phyloP scores from a whole-genome alignment of 2,329 filamentous ascomycete genomes.

The Sporothrix schenckii region DNA sequence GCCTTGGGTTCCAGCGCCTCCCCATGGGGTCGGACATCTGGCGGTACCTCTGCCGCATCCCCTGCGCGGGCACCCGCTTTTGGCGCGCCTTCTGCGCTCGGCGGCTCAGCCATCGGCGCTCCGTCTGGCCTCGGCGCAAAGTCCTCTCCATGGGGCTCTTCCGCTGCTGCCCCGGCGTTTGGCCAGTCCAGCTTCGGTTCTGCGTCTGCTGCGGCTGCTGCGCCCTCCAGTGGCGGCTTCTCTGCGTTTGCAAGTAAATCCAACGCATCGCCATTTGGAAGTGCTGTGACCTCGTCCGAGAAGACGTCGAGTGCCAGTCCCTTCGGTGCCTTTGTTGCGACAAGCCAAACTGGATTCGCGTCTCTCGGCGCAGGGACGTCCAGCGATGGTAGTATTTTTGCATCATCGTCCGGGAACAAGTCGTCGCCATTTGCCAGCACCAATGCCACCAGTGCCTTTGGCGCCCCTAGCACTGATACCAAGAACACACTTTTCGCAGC shows the following conservation, averaged over 20 bases:
- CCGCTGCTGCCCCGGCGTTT: constrained; percentile 50
- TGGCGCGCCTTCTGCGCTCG: constrained; percentile 46
- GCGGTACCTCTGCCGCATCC: constrained; percentile 36
- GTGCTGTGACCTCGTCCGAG: constrained; percentile 39
- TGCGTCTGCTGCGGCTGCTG: constrained; percentile 42
- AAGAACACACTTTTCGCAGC: constrained; percentile 48
- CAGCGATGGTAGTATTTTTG: constrained; percentile 47
- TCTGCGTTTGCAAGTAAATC: constrained; percentile 37
- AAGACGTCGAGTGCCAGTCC: constrained; percentile 30
- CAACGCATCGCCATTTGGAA: constrained; percentile 33
- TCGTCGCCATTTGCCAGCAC: constrained; percentile 40
- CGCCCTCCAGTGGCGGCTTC: constrained; percentile 38
- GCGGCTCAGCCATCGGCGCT: constrained; percentile 45
- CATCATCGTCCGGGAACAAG: constrained; percentile 41
- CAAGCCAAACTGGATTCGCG: constrained; percentile 53
- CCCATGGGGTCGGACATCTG: constrained; percentile 48
- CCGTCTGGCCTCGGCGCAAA: constrained; percentile 43
- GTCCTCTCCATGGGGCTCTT: constrained; percentile 40
- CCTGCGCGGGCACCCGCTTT: constrained; percentile 51
- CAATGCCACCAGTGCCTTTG: constrained; percentile 35
- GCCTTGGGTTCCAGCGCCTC: constrained; percentile 56
- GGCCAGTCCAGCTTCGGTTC: constrained; percentile 57
- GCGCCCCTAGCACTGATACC: constrained; percentile 40
- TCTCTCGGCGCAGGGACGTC: constrained; percentile 47
- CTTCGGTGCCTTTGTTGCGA: constrained; percentile 36